Evolutionary conservation across 371 early-diverging fungal species (phyloP).

Genomic region (Dentiscutata heterogama): DNA sequence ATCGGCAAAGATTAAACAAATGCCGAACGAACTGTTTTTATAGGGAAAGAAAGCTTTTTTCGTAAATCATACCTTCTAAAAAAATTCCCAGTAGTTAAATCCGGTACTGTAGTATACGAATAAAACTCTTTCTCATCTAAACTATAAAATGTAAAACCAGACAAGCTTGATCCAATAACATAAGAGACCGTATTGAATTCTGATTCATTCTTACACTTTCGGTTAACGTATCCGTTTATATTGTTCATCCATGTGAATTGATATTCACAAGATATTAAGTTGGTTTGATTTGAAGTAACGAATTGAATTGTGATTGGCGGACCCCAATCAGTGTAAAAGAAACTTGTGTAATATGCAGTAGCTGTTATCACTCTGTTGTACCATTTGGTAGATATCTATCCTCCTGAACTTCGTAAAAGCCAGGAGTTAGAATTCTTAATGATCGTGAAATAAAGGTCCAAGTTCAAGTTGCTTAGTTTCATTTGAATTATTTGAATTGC

Average conservation of each 20-base stretch:
- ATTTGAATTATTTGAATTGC: too few relatives aligned
- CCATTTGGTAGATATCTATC: slow-evolving; percentile 7
- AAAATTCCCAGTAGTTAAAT: neutral
- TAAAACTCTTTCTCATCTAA: neutral
- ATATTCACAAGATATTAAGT: neutral
- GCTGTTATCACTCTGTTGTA: neutral
- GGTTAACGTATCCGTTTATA: neutral
- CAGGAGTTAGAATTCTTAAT: neutral
- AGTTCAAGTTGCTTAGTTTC: neutral
- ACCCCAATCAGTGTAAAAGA: neutral
- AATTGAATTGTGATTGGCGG: neutral
- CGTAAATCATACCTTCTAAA: neutral
- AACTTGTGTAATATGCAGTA: neutral
- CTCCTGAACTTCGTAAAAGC: slow-evolving; percentile 17
- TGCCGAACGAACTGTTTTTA: too few relatives aligned
- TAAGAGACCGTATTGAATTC: neutral
- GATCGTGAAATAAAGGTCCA: neutral
- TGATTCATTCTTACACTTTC: neutral
- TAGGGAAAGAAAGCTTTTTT: too few relatives aligned
- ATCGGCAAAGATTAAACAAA: too few relatives aligned
- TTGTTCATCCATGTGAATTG: neutral
- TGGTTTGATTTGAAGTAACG: neutral
- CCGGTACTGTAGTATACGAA: neutral
- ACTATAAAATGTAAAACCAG: neutral
- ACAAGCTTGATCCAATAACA: neutral